Evolutionary conservation across 345 rosid species (phyloP).

Genomic region (Iberis pinnata): DNA sequence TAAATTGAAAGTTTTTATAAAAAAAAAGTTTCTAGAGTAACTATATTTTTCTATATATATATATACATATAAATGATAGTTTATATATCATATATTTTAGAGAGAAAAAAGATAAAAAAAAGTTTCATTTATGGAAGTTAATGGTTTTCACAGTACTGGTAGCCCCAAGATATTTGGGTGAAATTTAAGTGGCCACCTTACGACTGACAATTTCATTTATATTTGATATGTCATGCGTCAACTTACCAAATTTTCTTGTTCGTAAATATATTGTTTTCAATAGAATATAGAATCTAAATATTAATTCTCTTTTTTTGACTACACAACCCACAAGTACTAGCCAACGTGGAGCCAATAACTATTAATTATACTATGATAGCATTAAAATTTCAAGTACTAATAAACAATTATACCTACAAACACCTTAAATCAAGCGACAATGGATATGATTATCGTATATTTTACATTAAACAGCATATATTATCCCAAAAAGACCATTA

Average conservation of each 20-base stretch:
- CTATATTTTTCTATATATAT: no score
- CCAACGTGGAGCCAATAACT: no score
- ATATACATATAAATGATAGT: no score
- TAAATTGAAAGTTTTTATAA: no score
- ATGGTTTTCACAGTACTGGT: conserved; percentile 16
- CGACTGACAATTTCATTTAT: conserved; percentile 24
- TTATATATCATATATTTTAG: no score
- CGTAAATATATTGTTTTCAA: background rate
- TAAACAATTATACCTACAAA: conserved; percentile 5
- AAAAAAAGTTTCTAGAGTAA: no score
- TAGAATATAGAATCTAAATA: conserved; percentile 5
- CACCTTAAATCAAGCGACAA: background rate
- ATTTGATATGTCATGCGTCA: conserved; percentile 10
- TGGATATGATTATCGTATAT: conserved; percentile 15
- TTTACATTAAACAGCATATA: no score
- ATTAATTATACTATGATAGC: background rate
- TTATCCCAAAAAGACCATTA: no score
- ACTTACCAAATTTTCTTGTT: conserved; percentile 9
- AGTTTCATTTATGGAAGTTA: background rate
- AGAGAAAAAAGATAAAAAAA: no score
- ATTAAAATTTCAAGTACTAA: background rate
- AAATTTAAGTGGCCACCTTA: conserved; percentile 23
- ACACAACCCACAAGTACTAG: background rate
- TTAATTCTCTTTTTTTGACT: conserved; percentile 9
- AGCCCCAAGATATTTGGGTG: conserved; percentile 29